Evolutionary conservation across 2,329 filamentous ascomycete genomes (phyloP).

Genomic region (Pezicula carpinea): DNA sequence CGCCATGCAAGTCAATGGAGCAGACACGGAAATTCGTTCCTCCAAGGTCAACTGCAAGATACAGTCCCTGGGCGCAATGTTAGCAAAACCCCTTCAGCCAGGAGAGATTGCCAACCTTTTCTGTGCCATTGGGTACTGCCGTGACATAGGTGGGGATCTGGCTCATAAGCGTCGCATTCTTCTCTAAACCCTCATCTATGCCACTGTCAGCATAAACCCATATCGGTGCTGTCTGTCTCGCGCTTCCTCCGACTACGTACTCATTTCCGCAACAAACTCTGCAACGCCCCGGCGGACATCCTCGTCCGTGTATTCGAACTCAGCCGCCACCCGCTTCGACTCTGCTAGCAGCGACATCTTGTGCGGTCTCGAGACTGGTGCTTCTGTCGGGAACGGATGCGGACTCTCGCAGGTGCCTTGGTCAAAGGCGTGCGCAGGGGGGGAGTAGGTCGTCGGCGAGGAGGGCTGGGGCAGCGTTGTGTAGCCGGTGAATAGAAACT

Average conservation of each 20-base stretch:
- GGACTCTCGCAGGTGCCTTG: slow-evolving; percentile 51
- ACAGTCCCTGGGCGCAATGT: slow-evolving; percentile 59
- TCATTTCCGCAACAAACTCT: slow-evolving; percentile 85
- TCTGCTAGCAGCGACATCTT: slow-evolving; percentile 63
- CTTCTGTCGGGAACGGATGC: slow-evolving; percentile 47
- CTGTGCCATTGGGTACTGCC: slow-evolving; percentile 90
- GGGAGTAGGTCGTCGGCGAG: slow-evolving; percentile 33
- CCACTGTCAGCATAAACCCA: not conserved
- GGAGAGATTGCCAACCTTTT: slow-evolving; percentile 62
- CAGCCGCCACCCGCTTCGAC: slow-evolving; percentile 72
- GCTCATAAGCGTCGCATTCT: slow-evolving; percentile 76
- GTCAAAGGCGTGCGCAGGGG: slow-evolving; percentile 35
- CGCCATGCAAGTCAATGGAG: slow-evolving; percentile 87
- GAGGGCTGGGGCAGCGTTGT: slow-evolving; percentile 29
- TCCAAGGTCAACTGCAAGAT: slow-evolving; percentile 94
- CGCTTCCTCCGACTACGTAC: slow-evolving; percentile 38
- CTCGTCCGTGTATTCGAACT: slow-evolving; percentile 80
- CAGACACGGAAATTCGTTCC: slow-evolving; percentile 98
- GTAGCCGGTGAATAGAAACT: slow-evolving; percentile 41
- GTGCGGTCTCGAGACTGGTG: slow-evolving; percentile 50
- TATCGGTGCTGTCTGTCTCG: not conserved
- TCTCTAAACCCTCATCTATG: slow-evolving; percentile 73
- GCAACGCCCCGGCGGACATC: slow-evolving; percentile 75
- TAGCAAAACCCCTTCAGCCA: not conserved
- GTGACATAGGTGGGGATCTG: slow-evolving; percentile 98